Conservation (phyloP, 208 protist species). For the Trypanosoma platydactyli region DNA sequence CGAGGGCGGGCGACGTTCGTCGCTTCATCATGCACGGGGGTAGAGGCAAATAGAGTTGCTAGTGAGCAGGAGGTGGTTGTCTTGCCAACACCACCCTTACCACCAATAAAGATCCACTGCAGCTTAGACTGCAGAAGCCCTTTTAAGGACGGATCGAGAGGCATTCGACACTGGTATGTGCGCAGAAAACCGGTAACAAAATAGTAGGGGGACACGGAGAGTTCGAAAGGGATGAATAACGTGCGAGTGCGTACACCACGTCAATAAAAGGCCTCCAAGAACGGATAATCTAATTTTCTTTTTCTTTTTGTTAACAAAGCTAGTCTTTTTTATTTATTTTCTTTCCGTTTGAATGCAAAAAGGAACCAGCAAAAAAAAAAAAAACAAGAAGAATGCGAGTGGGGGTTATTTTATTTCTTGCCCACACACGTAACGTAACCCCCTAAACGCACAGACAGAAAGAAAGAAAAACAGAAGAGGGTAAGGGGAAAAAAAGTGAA, state of each 20-base stretch:
- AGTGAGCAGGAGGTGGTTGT: conserved; percentile 93
- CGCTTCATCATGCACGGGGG: conserved; percentile 35
- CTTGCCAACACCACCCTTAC: conserved; percentile 99
- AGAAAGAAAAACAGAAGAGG: too few species aligned
- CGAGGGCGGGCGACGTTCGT: conserved; percentile 34
- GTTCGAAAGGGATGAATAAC: background rate
- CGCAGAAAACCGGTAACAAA: conserved; percentile 3
- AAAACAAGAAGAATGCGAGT: conserved; percentile 12
- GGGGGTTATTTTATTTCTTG: background rate
- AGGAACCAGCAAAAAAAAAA: conserved; percentile 10
- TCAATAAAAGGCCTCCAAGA: background rate
- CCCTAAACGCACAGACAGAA: conserved; percentile 14
- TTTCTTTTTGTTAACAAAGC: background rate
- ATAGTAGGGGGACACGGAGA: conserved; percentile 17
- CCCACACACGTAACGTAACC: background rate
- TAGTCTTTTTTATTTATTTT: too few species aligned
- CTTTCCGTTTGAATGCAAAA: conserved; percentile 4
- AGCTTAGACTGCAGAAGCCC: conserved; percentile 45
- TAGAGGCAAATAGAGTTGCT: conserved; percentile 92
- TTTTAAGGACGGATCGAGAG: conserved; percentile 51
- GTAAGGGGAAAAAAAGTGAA: too few species aligned
- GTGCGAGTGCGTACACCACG: background rate
- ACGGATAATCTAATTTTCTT: background rate
- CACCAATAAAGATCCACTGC: conserved; percentile 93
- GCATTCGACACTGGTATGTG: conserved; percentile 1